A percentile compares a stretch with the other conserved stretches of the same genome.
Conservation (phyloP, 495 filamentous ascomycete species). For the Aspergillus steynii region DNA sequence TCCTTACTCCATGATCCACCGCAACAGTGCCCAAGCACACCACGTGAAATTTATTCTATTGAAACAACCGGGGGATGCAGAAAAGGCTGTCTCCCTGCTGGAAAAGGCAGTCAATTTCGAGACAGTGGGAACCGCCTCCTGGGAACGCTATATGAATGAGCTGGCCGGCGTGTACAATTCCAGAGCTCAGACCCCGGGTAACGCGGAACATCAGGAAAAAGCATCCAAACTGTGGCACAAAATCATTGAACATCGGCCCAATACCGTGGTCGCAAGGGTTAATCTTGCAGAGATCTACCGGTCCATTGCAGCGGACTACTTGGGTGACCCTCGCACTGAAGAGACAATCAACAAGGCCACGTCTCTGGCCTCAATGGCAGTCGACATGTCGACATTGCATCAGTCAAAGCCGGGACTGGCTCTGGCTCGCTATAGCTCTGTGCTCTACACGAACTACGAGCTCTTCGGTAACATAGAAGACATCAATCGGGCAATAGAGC, state of each 20-base stretch:
- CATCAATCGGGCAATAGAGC: slow-evolving; percentile 3
- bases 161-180: neutral
- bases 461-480: neutral
- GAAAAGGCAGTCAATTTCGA: slow-evolving; percentile 4
- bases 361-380: neutral
- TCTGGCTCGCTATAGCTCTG: neutral
- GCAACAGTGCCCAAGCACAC: slow-evolving; percentile 6
- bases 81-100: slow-evolving; percentile 1
- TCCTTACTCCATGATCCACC: slow-evolving; percentile 7
- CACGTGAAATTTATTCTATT: neutral
- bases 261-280: neutral
- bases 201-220: slow-evolving; percentile 1
- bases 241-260: slow-evolving; percentile 1
- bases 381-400: neutral
- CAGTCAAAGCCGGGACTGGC: neutral
- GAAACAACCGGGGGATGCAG: neutral
- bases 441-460: slow-evolving; percentile 4
- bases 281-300: slow-evolving; percentile 2
- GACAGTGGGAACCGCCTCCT: neutral
- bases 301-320: neutral
- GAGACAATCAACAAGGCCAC: neutral
- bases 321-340: neutral
- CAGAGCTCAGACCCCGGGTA: neutral
- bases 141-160: slow-evolving; percentile 2
- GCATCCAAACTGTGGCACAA: neutral